Evolutionary conservation across 768 basidiomycete species (phyloP), one percentile per base, ranked within the genome.

Genomic region (Trametopsis cervina): DNA sequence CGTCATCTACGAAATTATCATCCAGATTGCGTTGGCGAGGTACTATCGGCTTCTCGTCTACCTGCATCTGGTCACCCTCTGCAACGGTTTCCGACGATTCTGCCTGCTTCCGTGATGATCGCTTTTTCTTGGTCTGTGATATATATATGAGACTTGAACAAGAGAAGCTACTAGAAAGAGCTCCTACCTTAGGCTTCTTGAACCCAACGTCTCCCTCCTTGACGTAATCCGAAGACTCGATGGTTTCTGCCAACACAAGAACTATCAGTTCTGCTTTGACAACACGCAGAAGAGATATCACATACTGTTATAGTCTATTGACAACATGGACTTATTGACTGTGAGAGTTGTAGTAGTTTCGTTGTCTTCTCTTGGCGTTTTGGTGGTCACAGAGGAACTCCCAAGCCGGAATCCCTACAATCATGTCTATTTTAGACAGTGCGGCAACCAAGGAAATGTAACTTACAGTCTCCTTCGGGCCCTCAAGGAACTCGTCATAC

Each of bases 1-100:
- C 96, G 65, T 99, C 96, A 68, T 98, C 96, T 54, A 98, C 85
- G 66, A 96, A 90, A 68, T 95, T 95, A 57, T 76, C 73, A 62
- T 93, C 81, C 44, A 91, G 73, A 62, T 92, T 80, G 58, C 85
- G 76, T 54, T 72, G 71, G 55, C 83, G 74, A 51, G 83, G 79
- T 22, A 81, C 67, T 49, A 79, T 70, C n/a, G 85, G 79, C 56
- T 77, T 81, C 56, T 77, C 69, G 59, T 96, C 94, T 46, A 93
- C 77, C 25, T 89, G 80, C 88, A 95, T 96, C 18, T 42, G 38
- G 53, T 66, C 69, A 52, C 76, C 74, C 27, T 76, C 76, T 27
- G 61, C 64, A 6, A 65, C 60, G 7, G 71, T 56, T 25, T 81
- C 80, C 11, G 69, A 63, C 27, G 81, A 78, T n/a, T 71, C 73